A percentile compares a stretch with the other conserved stretches of the same genome.
Conservation (phyloP, 257 asterid genomes). For the Solanum pennellii region DNA sequence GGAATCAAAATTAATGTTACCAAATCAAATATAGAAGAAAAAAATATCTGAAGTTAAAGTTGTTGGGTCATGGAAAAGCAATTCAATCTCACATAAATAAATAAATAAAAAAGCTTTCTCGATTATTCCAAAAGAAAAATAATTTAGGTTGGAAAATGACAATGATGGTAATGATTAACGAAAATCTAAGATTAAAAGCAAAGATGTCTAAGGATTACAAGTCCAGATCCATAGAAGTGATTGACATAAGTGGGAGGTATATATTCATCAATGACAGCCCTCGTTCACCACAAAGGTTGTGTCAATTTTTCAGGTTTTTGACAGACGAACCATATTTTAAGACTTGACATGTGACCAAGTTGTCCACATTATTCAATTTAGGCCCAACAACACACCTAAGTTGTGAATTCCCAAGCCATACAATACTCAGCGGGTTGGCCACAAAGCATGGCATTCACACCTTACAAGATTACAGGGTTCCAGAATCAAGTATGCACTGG, state of each 20-base stretch:
- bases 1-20: background rate
- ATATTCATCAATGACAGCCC: background rate
- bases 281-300: constrained; percentile 1
- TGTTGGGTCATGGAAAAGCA: background rate
- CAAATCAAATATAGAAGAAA: no score
- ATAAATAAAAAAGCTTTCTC: background rate
- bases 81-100: background rate
- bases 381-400: background rate
- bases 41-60: background rate
- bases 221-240: background rate
- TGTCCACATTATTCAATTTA: background rate
- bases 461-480: background rate
- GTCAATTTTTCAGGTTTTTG: background rate
- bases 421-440: background rate
- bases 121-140: background rate
- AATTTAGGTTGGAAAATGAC: background rate
- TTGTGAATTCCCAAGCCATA: background rate
- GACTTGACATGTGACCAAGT: constrained; percentile 5
- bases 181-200: background rate
- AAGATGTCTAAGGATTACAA: background rate
- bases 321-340: constrained; percentile 3
- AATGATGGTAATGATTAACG: background rate
- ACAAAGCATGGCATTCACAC: background rate
- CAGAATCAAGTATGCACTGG: background rate
- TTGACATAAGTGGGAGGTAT: background rate